Conservation (phyloP, 768 basidiomycete species). For the Amanita molliuscula region DNA sequence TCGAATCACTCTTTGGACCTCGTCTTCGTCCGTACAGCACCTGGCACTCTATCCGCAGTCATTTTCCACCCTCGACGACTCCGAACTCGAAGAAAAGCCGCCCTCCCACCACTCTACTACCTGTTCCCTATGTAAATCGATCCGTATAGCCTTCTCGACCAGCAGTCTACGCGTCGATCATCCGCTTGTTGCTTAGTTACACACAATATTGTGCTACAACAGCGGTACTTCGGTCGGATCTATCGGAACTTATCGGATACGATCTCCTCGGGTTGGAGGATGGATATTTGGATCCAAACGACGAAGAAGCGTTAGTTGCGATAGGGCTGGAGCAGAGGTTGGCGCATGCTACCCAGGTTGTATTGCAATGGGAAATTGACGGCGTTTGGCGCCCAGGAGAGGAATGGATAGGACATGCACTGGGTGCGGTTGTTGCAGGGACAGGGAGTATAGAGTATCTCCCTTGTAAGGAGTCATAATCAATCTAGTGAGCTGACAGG, state of each 20-base stretch:
- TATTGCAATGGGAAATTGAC: conserved; percentile 8
- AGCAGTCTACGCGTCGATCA: conserved; percentile 23
- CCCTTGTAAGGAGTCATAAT: conserved; percentile 6
- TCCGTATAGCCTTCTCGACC: conserved; percentile 18
- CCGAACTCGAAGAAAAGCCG: conserved; percentile 12
- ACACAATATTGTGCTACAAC: conserved; percentile 12
- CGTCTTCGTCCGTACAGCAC: conserved; percentile 10
- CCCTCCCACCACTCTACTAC: conserved; percentile 8
- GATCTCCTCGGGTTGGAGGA: conserved; percentile 17
- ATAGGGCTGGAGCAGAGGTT: conserved; percentile 10
- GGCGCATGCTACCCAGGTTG: conserved; percentile 3
- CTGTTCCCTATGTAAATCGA: conserved; percentile 10
- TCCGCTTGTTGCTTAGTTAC: conserved; percentile 21
- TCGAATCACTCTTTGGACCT: conserved; percentile 12
- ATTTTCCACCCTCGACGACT: conserved; percentile 14
- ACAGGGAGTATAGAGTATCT: conserved; percentile 8
- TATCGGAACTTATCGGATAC: conserved; percentile 25
- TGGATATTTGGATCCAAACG: conserved; percentile 21
- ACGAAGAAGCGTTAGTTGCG: conserved; percentile 15
- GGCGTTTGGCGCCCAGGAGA: conserved; percentile 16
- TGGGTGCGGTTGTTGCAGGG: conserved; percentile 16
- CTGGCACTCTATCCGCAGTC: conserved; percentile 16
- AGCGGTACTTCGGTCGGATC: conserved; percentile 16
- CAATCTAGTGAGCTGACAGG: no score
- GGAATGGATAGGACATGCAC: conserved; percentile 24